phyloP scores from a whole-genome alignment of 2,329 filamentous ascomycete species.

The Colletotrichum sidae region DNA sequence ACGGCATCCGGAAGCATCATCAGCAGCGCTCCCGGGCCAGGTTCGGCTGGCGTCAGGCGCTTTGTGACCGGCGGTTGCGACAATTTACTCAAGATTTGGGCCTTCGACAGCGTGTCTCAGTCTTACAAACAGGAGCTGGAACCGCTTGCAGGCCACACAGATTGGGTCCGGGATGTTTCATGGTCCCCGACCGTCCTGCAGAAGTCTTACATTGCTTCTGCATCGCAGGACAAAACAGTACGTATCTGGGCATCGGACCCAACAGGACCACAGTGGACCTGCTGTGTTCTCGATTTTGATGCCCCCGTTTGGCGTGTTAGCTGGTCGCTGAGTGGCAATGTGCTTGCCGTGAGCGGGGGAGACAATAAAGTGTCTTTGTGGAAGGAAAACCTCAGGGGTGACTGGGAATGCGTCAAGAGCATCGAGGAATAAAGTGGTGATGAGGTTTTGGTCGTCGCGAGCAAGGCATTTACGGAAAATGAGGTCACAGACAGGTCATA shows the following conservation, averaged over 20 bases:
- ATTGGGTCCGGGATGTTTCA: slow-evolving; percentile 98
- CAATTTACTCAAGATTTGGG: slow-evolving; percentile 94
- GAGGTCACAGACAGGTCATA: slow-evolving; percentile 18
- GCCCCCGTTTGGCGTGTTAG: slow-evolving; percentile 94
- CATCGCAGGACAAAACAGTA: slow-evolving; percentile 96
- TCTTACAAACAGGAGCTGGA: slow-evolving; percentile 72
- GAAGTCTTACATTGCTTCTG: slow-evolving; percentile 96
- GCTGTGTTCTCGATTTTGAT: slow-evolving; percentile 88
- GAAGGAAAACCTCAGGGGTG: slow-evolving; percentile 97
- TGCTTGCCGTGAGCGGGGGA: slow-evolving; percentile 90
- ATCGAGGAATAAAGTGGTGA: slow-evolving; percentile 79
- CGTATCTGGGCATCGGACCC: slow-evolving; percentile 92
- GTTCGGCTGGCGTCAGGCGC: slow-evolving; percentile 74
- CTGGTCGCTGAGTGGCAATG: slow-evolving; percentile 97
- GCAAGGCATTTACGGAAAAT: slow-evolving; percentile 52
- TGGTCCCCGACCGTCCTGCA: slow-evolving; percentile 96
- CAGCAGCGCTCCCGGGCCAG: slow-evolving; percentile 73
- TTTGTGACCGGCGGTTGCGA: slow-evolving; percentile 97
- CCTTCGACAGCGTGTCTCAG: slow-evolving; percentile 74
- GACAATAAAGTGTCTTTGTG: slow-evolving; percentile 98
- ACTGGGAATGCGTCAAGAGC: slow-evolving; percentile 97
- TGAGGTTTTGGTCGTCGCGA: slow-evolving; percentile 32
- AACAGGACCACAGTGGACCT: slow-evolving; percentile 80
- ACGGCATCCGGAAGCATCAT: slow-evolving; percentile 86
- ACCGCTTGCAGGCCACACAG: slow-evolving; percentile 82